Base-by-base conservation (phyloP, 371 early-diverging fungal species). In the Lichtheimia corymbifera region DNA sequence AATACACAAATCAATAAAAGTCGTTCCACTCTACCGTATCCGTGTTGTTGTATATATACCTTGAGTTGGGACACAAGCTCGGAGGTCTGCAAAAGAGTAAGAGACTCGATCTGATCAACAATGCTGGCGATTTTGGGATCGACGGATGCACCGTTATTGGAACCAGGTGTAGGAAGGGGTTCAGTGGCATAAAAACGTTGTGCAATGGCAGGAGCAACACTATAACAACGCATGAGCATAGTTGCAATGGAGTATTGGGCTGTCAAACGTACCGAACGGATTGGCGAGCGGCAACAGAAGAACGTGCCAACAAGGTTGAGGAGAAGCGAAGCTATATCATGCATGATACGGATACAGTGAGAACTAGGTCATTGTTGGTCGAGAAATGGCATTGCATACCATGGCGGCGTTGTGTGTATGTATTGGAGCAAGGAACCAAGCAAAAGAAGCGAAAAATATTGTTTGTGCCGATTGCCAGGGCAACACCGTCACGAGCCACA, bases 51-150 rank as follows among this genome's bases (percentile, higher is more conserved):
- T 43, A n/a, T n/a, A n/a, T 25, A 55, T 79, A 94, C 91, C 91
- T 97, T 97, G 68, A 97, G 84, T 68, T 86, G 83, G 63, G 88
- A 72, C 50, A 97, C 93, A 64, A 97, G 85, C 56, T 90, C 87
- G 45, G 97, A 89, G 17, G 96, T 95, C 80, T 97, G 94, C 62
- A 97, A 82, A 72, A 97, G 83, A 44, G 91, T 96, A 71, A 97
- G 82, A 61, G 81, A 80, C 45, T 93, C 86, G 71, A 97, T 95
- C 77, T 90, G 81, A 61, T 94, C 94, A 43, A 96, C 96, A 67
- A 97, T 93, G 58, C 83, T 73, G 44, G 84, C 70, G 57, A 96
- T 86, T 71, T 92, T 94, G 66, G 91, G 90, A 67, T 86, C 83
- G 30, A 68, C 82, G 54, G 68, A 73, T 49, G 78, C 78, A 68